Evolutionary conservation across 1,284 basidiomycete species (phyloP), one percentile per base, ranked within the genome.

Genomic region (Cutaneotrichosporon cutaneum): DNA sequence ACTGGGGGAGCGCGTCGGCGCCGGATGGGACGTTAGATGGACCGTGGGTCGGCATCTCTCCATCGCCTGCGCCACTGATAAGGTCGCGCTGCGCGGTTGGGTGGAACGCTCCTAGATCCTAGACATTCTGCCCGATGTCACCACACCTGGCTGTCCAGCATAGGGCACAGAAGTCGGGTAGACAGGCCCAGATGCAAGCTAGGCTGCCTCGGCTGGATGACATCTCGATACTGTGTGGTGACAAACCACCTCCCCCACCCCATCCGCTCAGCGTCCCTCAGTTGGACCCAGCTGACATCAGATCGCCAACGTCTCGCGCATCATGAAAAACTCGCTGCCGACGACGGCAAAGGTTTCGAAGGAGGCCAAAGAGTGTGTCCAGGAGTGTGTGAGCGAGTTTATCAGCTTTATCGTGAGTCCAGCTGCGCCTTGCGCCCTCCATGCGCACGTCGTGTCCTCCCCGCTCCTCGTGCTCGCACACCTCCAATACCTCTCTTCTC

Each of bases 381-480:
- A 96, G 79, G 92, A 95, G 79, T 95, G 92, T 80, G 92, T 95
- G 55, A 93, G 90, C 45, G 94, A 97, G 82, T 94, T 95, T 81
- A 96, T 97, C 77, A 88, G 87, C 70, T 97, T 96, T 82, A 91
- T 97, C 77, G 80, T 81, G 56, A 64, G 78, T 77, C 13, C 10
- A 14, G 27, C 36, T 21, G 24, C 35, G n/a, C n/a, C 26, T 21
- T 21, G 36, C 3, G 3, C 26, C 18, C 13, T 0, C 35, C 47
- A 48, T 9, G 47, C 21, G 14, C 42, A 42, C 21, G 27, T 33
- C 33, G 52, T 26, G 1, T 36, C 7, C 11, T 18, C 45, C 22
- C 4, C 13, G 33, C 33, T 51, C 5, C 21, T 35, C 13, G 3
- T 9, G n/a, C 27, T 50, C 16, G n/a, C n/a, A n/a, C n/a, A n/a